Evolutionary conservation across 2,329 filamentous ascomycete species (phyloP), one percentile per base, ranked within the genome.

Genomic region (Cordyceps cicadae): DNA sequence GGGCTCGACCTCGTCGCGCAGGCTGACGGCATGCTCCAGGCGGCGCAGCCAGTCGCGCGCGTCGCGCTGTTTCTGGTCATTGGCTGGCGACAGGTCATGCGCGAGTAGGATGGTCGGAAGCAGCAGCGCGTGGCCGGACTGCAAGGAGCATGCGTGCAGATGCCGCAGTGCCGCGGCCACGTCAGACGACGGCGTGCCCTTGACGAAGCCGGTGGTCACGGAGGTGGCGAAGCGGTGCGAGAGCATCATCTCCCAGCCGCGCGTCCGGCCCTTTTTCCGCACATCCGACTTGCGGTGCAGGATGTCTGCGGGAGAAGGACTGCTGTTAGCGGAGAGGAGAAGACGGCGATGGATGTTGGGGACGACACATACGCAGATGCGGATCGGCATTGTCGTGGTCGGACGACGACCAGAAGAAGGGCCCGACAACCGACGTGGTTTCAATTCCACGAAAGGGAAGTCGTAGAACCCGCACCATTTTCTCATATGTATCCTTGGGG

Each of bases 231-330:
- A 80, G 52, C 76, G 78, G 70, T 87, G 76, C 3, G 82, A 84
- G 43, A 87, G 77, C 75, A 84, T 84, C 60, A 86, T 75, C 71
- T 87, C 84, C 82, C 83, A 87, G 50, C 84, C 84, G 60, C 84
- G 80, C 17, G 84, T 87, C 67, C 77, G 78, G 63, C 82, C 83
- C 72, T 83, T 85, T 69, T 87, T 87, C 55, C 82, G 81, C 39
- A 87, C 84, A 67, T 87, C 84, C n/a, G 81, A 85, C 70, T 87
- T 87, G 65, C 84, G 81, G 67, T 83, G 84, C 62, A 87, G 78
- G 65, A 87, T 81, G 67, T 87, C 80, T 82, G 61, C 9, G 45
- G 21, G 8, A 15, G 3, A 24, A n/a, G 29, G 7, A 5, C 7
- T 15, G 29, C 7, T 15, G 29, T 26, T 50, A 50, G 46, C 6